phyloP scores from a whole-genome alignment of 2,329 filamentous ascomycete genomes.

The Aspergillus eucalypticola region DNA sequence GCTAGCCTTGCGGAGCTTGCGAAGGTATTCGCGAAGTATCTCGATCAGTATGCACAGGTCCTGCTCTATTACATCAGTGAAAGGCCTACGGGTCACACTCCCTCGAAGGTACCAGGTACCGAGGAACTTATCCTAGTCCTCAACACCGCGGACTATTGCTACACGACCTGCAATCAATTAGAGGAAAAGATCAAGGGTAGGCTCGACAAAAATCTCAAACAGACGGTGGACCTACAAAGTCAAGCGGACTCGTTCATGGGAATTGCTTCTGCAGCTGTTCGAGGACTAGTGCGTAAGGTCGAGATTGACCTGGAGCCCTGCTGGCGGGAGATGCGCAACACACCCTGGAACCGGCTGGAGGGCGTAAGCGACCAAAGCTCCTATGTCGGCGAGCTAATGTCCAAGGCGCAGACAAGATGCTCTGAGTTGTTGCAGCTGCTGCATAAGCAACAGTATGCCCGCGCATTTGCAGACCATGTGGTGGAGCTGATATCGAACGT shows the following conservation, averaged over 20 bases:
- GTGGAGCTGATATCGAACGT: slow-evolving; percentile 79
- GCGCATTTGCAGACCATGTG: slow-evolving; percentile 94
- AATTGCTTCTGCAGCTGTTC: slow-evolving; percentile 83
- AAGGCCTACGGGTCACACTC: slow-evolving; percentile 55
- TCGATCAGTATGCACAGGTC: slow-evolving; percentile 94
- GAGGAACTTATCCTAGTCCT: slow-evolving; percentile 83
- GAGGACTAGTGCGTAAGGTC: slow-evolving; percentile 79
- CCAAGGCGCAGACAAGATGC: slow-evolving; percentile 69
- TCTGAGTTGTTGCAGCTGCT: slow-evolving; percentile 74
- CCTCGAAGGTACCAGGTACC: slow-evolving; percentile 54
- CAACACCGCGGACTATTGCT: slow-evolving; percentile 98
- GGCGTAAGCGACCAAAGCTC: slow-evolving; percentile 90
- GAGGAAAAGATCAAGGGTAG: slow-evolving; percentile 92
- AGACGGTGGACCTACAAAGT: slow-evolving; percentile 81
- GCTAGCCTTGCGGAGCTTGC: slow-evolving; percentile 81
- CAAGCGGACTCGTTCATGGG: slow-evolving; percentile 95
- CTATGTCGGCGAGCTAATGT: slow-evolving; percentile 81
- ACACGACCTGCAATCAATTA: slow-evolving; percentile 85
- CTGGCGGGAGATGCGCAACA: slow-evolving; percentile 97
- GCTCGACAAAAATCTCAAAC: slow-evolving; percentile 75
- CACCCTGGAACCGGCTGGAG: slow-evolving; percentile 91
- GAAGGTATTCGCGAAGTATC: slow-evolving; percentile 82
- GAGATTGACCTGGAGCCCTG: slow-evolving; percentile 79
- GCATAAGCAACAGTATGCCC: slow-evolving; percentile 88
- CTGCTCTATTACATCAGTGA: slow-evolving; percentile 71